phyloP scores from a whole-genome alignment of 257 asterid species.

The Plantago major region DNA sequence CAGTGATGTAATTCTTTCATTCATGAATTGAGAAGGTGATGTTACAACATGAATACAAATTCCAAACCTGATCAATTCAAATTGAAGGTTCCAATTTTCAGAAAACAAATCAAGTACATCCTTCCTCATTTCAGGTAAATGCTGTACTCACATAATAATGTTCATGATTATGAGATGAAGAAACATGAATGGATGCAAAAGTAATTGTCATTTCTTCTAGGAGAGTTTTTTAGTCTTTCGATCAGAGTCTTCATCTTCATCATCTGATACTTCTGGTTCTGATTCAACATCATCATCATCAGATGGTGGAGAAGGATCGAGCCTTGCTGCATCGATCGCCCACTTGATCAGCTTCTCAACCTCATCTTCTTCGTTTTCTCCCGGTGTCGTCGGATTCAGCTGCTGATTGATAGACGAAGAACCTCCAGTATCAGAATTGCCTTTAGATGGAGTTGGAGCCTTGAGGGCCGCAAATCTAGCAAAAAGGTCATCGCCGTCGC shows the following conservation, averaged over 20 bases:
- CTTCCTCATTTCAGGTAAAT: too few relatives aligned
- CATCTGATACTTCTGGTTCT: background rate
- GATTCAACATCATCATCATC: constrained; percentile 37
- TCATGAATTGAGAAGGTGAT: too few relatives aligned
- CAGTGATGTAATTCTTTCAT: too few relatives aligned
- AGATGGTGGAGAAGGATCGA: constrained; percentile 73
- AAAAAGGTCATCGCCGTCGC: constrained; percentile 41
- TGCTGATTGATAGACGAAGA: background rate
- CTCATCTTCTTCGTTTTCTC: constrained; percentile 58
- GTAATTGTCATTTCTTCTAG: too few relatives aligned
- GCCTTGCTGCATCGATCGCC: constrained; percentile 92
- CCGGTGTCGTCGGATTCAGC: background rate
- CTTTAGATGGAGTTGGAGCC: constrained; percentile 16
- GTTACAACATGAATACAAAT: too few relatives aligned
- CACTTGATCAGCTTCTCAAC: constrained; percentile 77
- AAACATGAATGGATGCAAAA: too few relatives aligned
- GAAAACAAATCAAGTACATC: too few relatives aligned
- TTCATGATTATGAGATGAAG: too few relatives aligned
- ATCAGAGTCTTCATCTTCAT: constrained; percentile 14
- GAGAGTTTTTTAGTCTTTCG: too few relatives aligned
- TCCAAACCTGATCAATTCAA: too few relatives aligned
- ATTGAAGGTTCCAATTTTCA: too few relatives aligned
- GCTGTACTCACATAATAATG: too few relatives aligned
- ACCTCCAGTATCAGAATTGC: constrained; percentile 3
- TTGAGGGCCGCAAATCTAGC: constrained; percentile 68